Evolutionary conservation across 208 protist genomes (phyloP).

Genomic region (Novymonas esmeraldas): DNA sequence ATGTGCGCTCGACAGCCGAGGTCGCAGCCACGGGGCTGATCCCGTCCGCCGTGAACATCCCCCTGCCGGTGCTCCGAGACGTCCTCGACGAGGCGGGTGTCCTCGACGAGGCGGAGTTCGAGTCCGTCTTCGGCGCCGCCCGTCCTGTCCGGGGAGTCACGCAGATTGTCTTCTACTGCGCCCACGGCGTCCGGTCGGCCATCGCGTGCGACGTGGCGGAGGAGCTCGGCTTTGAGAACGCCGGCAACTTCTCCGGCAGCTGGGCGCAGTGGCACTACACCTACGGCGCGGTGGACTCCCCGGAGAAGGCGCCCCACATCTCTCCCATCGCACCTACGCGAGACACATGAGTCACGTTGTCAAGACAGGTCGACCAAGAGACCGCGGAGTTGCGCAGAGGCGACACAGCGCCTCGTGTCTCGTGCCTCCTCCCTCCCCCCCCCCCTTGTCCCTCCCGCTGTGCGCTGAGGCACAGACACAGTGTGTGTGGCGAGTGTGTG

Average conservation of each 20-base stretch:
- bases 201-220: constrained; percentile 68
- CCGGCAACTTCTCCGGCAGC: constrained; percentile 61
- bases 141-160: constrained; percentile 43
- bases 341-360: no score
- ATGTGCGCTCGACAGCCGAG: constrained; percentile 79
- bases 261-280: constrained; percentile 64
- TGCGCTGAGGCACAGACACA: no score
- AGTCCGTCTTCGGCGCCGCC: constrained; percentile 39
- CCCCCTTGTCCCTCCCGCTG: no score
- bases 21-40: constrained; percentile 70
- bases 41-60: constrained; percentile 71
- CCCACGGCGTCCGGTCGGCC: constrained; percentile 67
- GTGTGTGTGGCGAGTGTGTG: no score
- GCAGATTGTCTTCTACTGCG: constrained; percentile 80
- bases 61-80: constrained; percentile 53
- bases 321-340: no score
- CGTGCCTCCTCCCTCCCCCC: no score
- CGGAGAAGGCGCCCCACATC: not conserved
- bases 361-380: no score
- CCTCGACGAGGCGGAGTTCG: constrained; percentile 59
- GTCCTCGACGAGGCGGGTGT: constrained; percentile 39
- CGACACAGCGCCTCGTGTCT: no score
- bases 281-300: constrained; percentile 11
- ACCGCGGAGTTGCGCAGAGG: no score
- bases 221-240: constrained; percentile 54